phyloP scores from a whole-genome alignment of 2,329 filamentous ascomycete genomes.

The Cordyceps pruinosa region DNA sequence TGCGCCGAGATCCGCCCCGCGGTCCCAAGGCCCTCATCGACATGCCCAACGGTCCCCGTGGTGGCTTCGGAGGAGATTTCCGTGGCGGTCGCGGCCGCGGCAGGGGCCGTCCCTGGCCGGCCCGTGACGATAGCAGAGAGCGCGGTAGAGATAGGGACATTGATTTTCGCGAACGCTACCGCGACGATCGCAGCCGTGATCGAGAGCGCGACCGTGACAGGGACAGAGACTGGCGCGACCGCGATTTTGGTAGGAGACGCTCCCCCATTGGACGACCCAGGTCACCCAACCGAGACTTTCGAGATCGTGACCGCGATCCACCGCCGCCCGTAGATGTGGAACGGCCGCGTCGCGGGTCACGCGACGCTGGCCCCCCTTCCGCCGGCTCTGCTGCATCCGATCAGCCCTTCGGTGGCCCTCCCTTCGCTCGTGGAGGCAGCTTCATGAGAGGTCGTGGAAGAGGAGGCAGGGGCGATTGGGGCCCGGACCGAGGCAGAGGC shows the following conservation, averaged over 20 bases:
- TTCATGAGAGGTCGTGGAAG: slow-evolving; percentile 48
- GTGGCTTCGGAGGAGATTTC: slow-evolving; percentile 60
- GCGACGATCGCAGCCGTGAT: slow-evolving; percentile 54
- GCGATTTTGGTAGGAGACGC: slow-evolving; percentile 40
- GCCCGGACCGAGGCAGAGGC: slow-evolving; percentile 44
- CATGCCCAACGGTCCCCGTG: slow-evolving; percentile 57
- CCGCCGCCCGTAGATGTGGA: slow-evolving; percentile 60
- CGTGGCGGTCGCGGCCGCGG: slow-evolving; percentile 47
- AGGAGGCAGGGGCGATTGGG: slow-evolving; percentile 36
- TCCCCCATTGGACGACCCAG: slow-evolving; percentile 54
- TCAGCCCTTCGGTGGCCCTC: slow-evolving; percentile 47
- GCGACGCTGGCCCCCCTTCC: slow-evolving; percentile 63
- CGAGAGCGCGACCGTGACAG: slow-evolving; percentile 50
- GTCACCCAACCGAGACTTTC: slow-evolving; percentile 61
- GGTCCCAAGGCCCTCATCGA: slow-evolving; percentile 76
- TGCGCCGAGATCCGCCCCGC: slow-evolving; percentile 65
- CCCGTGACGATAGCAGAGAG: slow-evolving; percentile 55
- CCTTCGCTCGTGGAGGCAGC: slow-evolving; percentile 49
- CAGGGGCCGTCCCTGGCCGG: slow-evolving; percentile 50
- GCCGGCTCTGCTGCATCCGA: slow-evolving; percentile 67
- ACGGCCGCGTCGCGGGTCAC: slow-evolving; percentile 59
- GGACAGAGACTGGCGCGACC: slow-evolving; percentile 40
- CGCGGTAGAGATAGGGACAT: slow-evolving; percentile 52
- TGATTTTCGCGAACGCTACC: slow-evolving; percentile 53
- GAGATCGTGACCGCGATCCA: slow-evolving; percentile 50